These are phyloP conservation scores for Linnemannia schmuckeri DNA, from an alignment of 192 early-diverging fungal genomes.

Conservation along the genomic window DNA sequence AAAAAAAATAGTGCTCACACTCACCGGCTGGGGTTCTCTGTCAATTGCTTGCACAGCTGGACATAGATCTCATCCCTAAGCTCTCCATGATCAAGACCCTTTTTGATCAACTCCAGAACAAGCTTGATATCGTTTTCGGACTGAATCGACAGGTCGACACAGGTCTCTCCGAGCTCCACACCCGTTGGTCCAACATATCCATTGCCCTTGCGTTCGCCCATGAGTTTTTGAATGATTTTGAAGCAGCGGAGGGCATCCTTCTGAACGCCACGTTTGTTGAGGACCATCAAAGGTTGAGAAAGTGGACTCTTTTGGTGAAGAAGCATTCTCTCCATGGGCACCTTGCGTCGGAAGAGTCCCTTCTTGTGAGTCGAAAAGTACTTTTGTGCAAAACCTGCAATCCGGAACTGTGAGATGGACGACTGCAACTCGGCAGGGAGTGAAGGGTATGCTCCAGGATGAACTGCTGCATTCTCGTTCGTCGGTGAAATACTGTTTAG, in stretches of 20 bases:
- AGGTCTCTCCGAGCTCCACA: slow-evolving; percentile 41
- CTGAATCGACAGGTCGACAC: slow-evolving; percentile 56
- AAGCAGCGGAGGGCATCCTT: slow-evolving; percentile 92
- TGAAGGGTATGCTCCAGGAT: slow-evolving; percentile 32
- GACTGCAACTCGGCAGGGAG: slow-evolving; percentile 72
- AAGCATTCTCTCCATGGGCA: slow-evolving; percentile 92
- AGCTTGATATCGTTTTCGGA: slow-evolving; percentile 65
- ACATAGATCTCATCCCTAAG: slow-evolving; percentile 96
- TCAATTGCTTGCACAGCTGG: slow-evolving; percentile 92
- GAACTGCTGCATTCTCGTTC: background rate
- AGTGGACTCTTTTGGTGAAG: slow-evolving; percentile 84
- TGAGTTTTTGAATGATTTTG: slow-evolving; percentile 85
- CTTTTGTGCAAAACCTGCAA: slow-evolving; percentile 90
- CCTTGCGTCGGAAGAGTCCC: slow-evolving; percentile 86
- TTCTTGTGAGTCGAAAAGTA: slow-evolving; percentile 92
- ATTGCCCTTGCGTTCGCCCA: slow-evolving; percentile 75
- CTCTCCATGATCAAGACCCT: slow-evolving; percentile 78
- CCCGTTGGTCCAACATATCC: slow-evolving; percentile 56
- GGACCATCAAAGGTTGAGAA: slow-evolving; percentile 82
- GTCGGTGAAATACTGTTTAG: slow-evolving; percentile 1
- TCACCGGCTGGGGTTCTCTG: slow-evolving; percentile 78
- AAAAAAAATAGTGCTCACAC: background rate
- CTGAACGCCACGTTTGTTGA: slow-evolving; percentile 80
- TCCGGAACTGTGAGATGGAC: slow-evolving; percentile 83
- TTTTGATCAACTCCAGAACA: slow-evolving; percentile 83